Conservation (phyloP, 495 filamentous ascomycete genomes). For the Penicillium antarcticum region DNA sequence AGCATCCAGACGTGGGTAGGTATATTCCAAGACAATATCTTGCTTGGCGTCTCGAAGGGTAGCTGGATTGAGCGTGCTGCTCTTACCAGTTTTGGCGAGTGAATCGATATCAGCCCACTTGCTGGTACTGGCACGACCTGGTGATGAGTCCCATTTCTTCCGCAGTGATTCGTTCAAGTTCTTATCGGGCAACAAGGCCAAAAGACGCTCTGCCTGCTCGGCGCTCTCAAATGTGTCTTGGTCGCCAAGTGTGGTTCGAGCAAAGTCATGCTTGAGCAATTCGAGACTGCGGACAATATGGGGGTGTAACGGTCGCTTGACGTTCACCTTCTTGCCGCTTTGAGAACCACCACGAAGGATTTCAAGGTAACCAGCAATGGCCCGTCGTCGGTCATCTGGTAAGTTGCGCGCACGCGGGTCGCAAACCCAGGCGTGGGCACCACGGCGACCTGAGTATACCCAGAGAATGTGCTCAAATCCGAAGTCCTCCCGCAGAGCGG, state of each 20-base stretch:
- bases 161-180: constrained; percentile 68
- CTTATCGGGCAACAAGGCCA: constrained; percentile 75
- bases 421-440: constrained; percentile 98
- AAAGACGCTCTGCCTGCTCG: constrained; percentile 67
- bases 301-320: constrained; percentile 84
- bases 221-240: constrained; percentile 80
- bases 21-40: constrained; percentile 93
- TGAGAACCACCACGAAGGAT: constrained; percentile 78
- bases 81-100: constrained; percentile 69
- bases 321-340: constrained; percentile 82
- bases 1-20: constrained; percentile 94
- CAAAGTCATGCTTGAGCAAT: constrained; percentile 75
- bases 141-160: constrained; percentile 86
- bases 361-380: constrained; percentile 84
- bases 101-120: constrained; percentile 96
- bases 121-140: constrained; percentile 63
- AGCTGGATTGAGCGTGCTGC: constrained; percentile 59
- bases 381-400: constrained; percentile 77
- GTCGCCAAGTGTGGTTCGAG: constrained; percentile 69
- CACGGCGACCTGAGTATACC: constrained; percentile 96
- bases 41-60: constrained; percentile 84
- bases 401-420: constrained; percentile 79
- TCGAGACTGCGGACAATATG: constrained; percentile 84
- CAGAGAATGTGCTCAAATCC: constrained; percentile 95
- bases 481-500: constrained; percentile 84